Conservation (phyloP, 2,329 filamentous ascomycete species). For the Colletotrichum graminicola region DNA sequence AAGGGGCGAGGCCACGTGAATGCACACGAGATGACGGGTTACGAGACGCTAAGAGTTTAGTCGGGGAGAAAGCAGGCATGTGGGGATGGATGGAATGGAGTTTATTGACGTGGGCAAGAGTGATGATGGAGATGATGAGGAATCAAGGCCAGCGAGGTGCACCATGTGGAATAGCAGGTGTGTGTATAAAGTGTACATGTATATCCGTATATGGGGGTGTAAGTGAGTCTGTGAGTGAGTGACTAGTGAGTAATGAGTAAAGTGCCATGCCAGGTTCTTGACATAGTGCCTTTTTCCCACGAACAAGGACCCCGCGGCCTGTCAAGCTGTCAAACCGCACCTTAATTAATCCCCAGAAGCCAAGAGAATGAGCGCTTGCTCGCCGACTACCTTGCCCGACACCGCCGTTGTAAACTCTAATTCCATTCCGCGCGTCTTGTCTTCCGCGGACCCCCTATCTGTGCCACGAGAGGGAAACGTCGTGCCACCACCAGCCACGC, state of each 20-base stretch:
- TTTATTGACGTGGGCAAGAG: background rate
- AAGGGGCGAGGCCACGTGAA: background rate
- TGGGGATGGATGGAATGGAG: background rate
- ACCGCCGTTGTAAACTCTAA: background rate
- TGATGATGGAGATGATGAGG: background rate
- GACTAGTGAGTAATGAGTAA: too few relatives aligned
- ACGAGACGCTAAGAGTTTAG: background rate
- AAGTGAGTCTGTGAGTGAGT: background rate
- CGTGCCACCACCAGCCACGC: background rate
- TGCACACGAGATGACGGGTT: background rate
- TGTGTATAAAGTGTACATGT: background rate
- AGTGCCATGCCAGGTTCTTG: background rate
- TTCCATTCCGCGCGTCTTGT: background rate
- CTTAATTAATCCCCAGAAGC: background rate
- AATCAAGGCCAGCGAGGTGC: background rate
- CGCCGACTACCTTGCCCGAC: background rate
- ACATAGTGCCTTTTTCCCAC: background rate
- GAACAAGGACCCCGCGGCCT: conserved; percentile 19
- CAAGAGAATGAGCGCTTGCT: background rate
- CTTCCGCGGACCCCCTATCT: background rate
- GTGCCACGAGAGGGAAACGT: background rate
- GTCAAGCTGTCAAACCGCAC: conserved; percentile 16
- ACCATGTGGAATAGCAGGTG: background rate
- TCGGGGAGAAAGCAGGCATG: background rate
- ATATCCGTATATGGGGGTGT: background rate